These are phyloP conservation scores for Zygosaccharomyces siamensis DNA, from an alignment of 805 yeast species.

Conservation along the genomic window DNA sequence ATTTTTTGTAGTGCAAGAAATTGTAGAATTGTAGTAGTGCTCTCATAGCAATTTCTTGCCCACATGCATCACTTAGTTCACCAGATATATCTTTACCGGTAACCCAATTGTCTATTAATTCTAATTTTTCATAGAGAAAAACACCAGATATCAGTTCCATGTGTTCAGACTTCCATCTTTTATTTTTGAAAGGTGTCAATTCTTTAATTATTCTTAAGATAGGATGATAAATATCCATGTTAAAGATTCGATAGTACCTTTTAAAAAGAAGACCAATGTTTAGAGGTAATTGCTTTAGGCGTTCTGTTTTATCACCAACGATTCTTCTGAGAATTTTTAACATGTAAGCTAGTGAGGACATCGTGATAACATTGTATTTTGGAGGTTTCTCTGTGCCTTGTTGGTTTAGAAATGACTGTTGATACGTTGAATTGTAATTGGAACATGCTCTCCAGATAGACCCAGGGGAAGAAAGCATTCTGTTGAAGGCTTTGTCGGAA, in stretches of 20 bases:
- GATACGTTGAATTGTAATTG: constrained; percentile 12
- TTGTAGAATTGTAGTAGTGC: constrained; percentile 76
- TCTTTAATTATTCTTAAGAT: constrained; percentile 70
- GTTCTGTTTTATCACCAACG: constrained; percentile 64
- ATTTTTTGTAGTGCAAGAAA: constrained; percentile 47
- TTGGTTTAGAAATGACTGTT: constrained; percentile 1
- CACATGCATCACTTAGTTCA: constrained; percentile 70
- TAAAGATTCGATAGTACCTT: constrained; percentile 51
- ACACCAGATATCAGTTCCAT: constrained; percentile 92
- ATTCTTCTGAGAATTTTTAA: constrained; percentile 54
- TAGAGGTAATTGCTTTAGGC: constrained; percentile 40
- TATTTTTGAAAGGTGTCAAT: constrained; percentile 83
- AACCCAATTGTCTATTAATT: constrained; percentile 81
- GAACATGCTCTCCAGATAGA: constrained; percentile 32
- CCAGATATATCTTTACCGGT: constrained; percentile 74
- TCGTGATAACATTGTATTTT: constrained; percentile 9
- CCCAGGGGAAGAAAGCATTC: constrained; percentile 16
- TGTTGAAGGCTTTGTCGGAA: constrained; percentile 31
- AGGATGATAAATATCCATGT: constrained; percentile 58
- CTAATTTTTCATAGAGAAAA: constrained; percentile 66
- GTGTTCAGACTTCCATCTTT: constrained; percentile 88
- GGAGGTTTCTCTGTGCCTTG: background rate
- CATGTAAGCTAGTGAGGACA: constrained; percentile 24
- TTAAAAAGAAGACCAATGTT: constrained; percentile 33
- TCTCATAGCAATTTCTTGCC: constrained; percentile 80